Evolutionary conservation across 352 stramenopile genomes (phyloP), one percentile per base, ranked within the genome.

Genomic region (Globisporangium abappressorium): DNA sequence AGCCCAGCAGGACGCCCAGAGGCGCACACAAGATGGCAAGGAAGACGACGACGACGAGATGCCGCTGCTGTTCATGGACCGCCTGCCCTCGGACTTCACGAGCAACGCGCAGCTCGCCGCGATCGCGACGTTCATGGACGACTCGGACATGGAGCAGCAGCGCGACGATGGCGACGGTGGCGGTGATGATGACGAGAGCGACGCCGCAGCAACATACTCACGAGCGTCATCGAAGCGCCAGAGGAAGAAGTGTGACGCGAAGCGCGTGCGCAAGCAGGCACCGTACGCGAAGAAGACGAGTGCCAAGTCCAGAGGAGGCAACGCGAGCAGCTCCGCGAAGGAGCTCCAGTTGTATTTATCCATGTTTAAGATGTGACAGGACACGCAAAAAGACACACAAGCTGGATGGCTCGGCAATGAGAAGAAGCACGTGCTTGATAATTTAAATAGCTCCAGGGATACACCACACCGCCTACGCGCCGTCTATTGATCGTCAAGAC

Each of bases 41-140:
- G 26, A 26, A 15, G 47, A 60, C 15, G 38, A 89, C 1, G 82
- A 92, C 15, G 38, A 89, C 1, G 82, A 92, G 67, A 87, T 90
- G 78, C 86, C 86, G 63, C 80, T 94, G 28, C 78, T 94, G 65
- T 92, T 94, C 67, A 87, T 90, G 83, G 83, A 87, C 57, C 47
- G 65, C 8, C 71, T 94, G 11, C 86, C 86, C n/a, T 69, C 72
- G 8, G 75, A 82, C 67, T 94, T 93, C 69, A 56, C 81, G 71
- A 70, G 78, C 41, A 94, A 78, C 56, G 76, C 79, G 58, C 80
- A 94, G 74, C 73, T 94, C 33, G 84, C 83, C 33, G 86, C 86
- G 38, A 82, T 94, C 55, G 81, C 81, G 57, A 87, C 83, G 63
- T 90, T 94, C 74, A 91, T 92, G 80, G 71, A 71, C 53, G 82